Conservation (phyloP, 495 filamentous ascomycete species). For the Tuber magnatum region DNA sequence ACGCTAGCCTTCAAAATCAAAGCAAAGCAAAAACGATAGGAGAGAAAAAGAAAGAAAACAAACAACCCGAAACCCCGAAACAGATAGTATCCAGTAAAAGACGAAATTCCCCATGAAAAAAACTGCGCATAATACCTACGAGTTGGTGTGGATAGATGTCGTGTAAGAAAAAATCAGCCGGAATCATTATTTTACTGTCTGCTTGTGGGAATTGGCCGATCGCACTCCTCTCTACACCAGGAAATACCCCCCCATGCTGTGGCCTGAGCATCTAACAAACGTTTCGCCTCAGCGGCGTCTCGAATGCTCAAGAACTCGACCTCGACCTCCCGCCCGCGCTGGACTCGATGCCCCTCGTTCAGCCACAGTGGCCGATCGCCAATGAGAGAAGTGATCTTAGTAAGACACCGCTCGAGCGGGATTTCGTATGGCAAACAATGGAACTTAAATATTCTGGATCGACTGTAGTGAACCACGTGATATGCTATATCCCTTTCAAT, state of each 20-base stretch:
- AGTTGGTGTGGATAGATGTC: background rate
- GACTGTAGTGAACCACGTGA: slow-evolving; percentile 24
- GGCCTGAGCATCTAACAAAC: slow-evolving; percentile 14
- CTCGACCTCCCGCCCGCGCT: slow-evolving; percentile 24
- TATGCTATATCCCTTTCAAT: slow-evolving; percentile 24
- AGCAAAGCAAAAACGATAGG: background rate
- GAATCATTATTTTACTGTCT: background rate
- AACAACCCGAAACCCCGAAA: background rate
- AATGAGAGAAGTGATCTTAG: slow-evolving; percentile 12
- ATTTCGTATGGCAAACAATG: slow-evolving; percentile 25
- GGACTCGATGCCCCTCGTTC: slow-evolving; percentile 16
- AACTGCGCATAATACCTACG: background rate
- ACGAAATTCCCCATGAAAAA: background rate
- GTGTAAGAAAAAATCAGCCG: background rate
- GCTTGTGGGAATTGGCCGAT: slow-evolving; percentile 17
- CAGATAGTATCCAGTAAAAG: background rate
- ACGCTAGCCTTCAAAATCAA: background rate
- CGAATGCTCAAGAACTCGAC: slow-evolving; percentile 31
- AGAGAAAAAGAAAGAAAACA: background rate
- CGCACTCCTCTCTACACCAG: slow-evolving; percentile 28
- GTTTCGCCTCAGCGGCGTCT: slow-evolving; percentile 24
- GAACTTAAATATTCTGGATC: slow-evolving; percentile 15
- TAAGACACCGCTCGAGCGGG: slow-evolving; percentile 8
- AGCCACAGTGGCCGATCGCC: slow-evolving; percentile 26
- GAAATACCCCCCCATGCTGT: slow-evolving; percentile 26